These are phyloP conservation scores for Termitomyces sp. DNA, from an alignment of 768 basidiomycete species.

Conservation along the genomic window DNA sequence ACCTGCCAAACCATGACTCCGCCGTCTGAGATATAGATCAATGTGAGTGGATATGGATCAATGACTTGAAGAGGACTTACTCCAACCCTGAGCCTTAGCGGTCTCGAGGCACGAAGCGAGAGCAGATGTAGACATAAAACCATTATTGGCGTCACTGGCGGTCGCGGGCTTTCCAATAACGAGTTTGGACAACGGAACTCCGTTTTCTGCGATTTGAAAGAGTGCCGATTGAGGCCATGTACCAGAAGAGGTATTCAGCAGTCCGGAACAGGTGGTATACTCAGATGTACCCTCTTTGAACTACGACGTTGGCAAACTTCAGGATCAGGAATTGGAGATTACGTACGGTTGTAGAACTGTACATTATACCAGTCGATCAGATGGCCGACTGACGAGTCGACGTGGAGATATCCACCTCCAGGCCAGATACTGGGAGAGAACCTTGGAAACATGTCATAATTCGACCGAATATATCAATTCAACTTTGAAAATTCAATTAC, in stretches of 20 bases:
- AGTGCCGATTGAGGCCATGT: conserved; percentile 58
- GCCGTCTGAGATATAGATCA: conserved; percentile 19
- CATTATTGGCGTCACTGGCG: conserved; percentile 47
- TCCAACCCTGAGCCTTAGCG: conserved; percentile 64
- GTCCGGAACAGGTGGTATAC: conserved; percentile 57
- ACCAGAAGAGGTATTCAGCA: conserved; percentile 54
- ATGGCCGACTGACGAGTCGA: conserved; percentile 47
- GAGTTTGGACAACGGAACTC: conserved; percentile 57
- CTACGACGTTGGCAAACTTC: conserved; percentile 1
- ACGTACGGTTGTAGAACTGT: conserved; percentile 47
- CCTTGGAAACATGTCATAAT: conserved; percentile 21
- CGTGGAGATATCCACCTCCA: conserved; percentile 51
- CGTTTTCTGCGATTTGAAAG: conserved; percentile 54
- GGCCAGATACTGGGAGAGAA: conserved; percentile 36
- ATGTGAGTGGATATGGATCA: neutral
- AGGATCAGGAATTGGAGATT: neutral
- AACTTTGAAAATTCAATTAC: conserved; percentile 14
- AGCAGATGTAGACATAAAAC: conserved; percentile 54
- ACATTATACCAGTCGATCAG: conserved; percentile 64
- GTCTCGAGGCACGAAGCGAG: conserved; percentile 56
- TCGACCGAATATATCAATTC: neutral
- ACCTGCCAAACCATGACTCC: conserved; percentile 37
- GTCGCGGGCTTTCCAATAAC: conserved; percentile 73
- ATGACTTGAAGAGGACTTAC: conserved; percentile 31
- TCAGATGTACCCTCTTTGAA: conserved; percentile 52